Evolutionary conservation across 2,329 filamentous ascomycete genomes (phyloP).

Genomic region (Alternaria sp.): DNA sequence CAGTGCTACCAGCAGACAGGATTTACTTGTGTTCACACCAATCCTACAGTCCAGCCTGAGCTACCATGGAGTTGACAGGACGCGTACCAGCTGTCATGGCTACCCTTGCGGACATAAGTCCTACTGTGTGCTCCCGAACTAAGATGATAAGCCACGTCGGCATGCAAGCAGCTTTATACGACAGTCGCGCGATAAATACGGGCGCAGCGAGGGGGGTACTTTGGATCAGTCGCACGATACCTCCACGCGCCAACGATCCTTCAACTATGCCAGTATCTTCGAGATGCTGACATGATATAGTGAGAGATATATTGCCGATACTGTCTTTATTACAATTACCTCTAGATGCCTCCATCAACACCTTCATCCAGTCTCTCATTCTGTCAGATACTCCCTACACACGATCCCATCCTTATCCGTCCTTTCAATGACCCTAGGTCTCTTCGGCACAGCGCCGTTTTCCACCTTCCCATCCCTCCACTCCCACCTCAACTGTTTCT

Average conservation of each 20-base stretch:
- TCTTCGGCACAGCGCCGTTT: not conserved
- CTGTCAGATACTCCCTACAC: not conserved
- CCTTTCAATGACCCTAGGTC: not conserved
- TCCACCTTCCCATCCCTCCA: not conserved
- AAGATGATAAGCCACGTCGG: not conserved
- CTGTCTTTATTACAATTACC: not conserved
- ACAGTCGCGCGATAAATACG: not conserved
- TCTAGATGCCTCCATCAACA: not conserved
- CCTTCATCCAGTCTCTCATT: not conserved
- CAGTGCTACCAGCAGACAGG: not conserved
- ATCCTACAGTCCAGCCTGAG: not conserved
- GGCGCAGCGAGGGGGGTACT: too few relatives aligned
- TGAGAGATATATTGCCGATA: not conserved
- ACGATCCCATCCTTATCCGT: not conserved
- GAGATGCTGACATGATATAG: not conserved
- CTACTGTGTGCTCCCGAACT: not conserved
- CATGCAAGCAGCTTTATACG: not conserved
- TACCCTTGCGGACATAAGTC: not conserved
- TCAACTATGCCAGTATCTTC: not conserved
- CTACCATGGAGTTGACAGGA: not conserved
- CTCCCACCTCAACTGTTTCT: conserved; percentile 10
- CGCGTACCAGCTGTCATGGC: not conserved
- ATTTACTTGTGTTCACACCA: not conserved
- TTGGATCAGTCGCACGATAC: not conserved
- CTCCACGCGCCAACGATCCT: not conserved